phyloP scores from a whole-genome alignment of 495 filamentous ascomycete species.

The Penicillium riverlandense region DNA sequence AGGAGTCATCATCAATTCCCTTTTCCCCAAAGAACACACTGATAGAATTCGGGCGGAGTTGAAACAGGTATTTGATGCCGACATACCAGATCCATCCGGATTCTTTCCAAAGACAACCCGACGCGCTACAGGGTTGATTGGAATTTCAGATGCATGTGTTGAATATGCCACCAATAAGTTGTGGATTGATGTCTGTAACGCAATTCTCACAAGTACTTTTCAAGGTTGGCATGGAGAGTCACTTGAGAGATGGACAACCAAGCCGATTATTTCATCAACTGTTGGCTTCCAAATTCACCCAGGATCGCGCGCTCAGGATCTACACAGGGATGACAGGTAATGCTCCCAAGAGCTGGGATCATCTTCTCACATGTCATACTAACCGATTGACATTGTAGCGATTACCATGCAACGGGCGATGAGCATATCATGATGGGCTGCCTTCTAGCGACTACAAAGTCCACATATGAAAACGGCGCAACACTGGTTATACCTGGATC shows the following conservation, averaged over 20 bases:
- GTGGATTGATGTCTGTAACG: conserved; percentile 1
- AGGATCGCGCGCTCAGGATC: background rate
- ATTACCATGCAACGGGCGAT: background rate
- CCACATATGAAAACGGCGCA: background rate
- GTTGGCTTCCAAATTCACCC: conserved; percentile 1
- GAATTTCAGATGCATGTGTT: background rate
- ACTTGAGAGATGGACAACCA: background rate
- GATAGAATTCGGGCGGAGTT: background rate
- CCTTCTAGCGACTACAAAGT: background rate
- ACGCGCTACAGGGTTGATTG: conserved; percentile 1
- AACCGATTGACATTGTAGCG: background rate
- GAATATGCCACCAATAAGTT: background rate
- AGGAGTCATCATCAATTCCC: background rate
- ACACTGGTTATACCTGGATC: background rate
- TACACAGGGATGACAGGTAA: background rate
- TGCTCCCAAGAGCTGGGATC: too few species aligned
- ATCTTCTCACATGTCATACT: background rate
- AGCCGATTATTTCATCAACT: background rate
- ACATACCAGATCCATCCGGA: background rate
- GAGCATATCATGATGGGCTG: conserved; percentile 1
- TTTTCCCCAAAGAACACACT: background rate
- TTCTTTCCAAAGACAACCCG: background rate
- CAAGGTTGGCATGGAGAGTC: background rate
- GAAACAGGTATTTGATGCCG: background rate
- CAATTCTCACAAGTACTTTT: background rate